Percentiles rank a stretch among this genome's conserved stretches.
These are phyloP conservation scores for Rhodotorula sp. DNA, from an alignment of 1,284 basidiomycete species.

Conservation along the genomic window DNA sequence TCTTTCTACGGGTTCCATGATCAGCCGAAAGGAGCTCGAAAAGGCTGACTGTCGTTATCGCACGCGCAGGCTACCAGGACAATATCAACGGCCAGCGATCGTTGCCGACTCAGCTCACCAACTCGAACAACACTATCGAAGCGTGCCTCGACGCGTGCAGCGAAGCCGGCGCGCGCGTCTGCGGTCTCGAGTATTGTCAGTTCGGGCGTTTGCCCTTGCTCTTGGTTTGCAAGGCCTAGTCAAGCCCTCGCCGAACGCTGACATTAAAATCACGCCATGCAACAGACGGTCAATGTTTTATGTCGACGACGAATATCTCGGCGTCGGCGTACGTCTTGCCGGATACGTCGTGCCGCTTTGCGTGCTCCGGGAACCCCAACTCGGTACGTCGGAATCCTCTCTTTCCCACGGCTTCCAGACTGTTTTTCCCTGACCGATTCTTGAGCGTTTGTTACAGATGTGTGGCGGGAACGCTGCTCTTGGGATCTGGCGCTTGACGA, in stretches of 20 bases:
- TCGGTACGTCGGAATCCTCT: background rate
- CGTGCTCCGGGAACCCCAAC: constrained; percentile 22
- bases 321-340: constrained; percentile 3
- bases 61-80: constrained; percentile 27
- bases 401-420: background rate
- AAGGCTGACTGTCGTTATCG: too few species aligned
- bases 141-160: constrained; percentile 22
- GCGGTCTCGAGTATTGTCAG: constrained; percentile 14
- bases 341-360: constrained; percentile 11
- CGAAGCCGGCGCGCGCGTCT: constrained; percentile 1
- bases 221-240: too few species aligned
- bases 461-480: constrained; percentile 29
- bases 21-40: too few species aligned
- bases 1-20: too few species aligned
- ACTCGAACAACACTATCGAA: constrained; percentile 27
- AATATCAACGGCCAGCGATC: constrained; percentile 25
- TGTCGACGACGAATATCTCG: constrained; percentile 12
- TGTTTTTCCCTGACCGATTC: too few species aligned
- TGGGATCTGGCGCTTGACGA: constrained; percentile 3
- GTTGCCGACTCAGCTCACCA: constrained; percentile 13
- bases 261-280: too few species aligned
- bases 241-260: too few species aligned
- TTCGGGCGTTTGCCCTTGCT: background rate
- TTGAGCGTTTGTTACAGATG: background rate
- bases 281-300: constrained; percentile 25